Evolutionary conservation across 2,329 filamentous ascomycete genomes (phyloP).

Genomic region (Xylariaceae sp.): DNA sequence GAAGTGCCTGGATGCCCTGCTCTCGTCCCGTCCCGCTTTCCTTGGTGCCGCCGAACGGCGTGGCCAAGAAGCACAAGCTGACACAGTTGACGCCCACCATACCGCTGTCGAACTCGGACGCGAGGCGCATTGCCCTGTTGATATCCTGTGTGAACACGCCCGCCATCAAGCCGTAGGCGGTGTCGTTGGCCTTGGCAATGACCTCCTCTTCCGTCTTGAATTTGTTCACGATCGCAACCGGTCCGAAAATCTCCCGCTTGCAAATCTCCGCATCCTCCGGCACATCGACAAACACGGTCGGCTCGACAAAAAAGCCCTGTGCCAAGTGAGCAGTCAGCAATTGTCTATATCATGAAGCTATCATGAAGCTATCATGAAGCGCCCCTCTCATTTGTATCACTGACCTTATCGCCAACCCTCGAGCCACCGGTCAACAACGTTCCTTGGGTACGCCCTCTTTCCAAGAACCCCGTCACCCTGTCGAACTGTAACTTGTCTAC

Average conservation of each 20-base stretch:
- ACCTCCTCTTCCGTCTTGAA: conserved; percentile 57
- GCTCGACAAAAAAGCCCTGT: conserved; percentile 42
- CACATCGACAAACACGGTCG: conserved; percentile 44
- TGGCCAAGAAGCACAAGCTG: conserved; percentile 36
- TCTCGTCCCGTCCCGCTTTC: conserved; percentile 42
- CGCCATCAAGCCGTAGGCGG: conserved; percentile 43
- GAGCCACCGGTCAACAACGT: conserved; percentile 37
- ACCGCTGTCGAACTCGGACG: conserved; percentile 57
- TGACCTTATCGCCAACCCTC: conserved; percentile 19
- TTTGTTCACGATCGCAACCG: conserved; percentile 50
- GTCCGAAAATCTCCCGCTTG: conserved; percentile 55
- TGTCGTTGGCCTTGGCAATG: conserved; percentile 52
- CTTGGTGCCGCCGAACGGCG: conserved; percentile 50
- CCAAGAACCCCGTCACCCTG: conserved; percentile 42
- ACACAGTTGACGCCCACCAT: conserved; percentile 65
- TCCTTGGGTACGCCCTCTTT: conserved; percentile 38
- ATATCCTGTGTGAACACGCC: conserved; percentile 60
- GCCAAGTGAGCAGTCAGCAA: background rate
- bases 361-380: too few relatives aligned
- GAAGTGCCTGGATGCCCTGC: too few relatives aligned
- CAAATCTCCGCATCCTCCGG: conserved; percentile 44
- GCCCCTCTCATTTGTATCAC: conserved; percentile 34
- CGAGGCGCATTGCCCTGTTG: conserved; percentile 54
- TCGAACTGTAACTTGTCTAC: conserved; percentile 48
- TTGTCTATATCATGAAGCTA: too few relatives aligned